These are phyloP conservation scores for Penicillium odoratum DNA, from an alignment of 495 filamentous ascomycete genomes.

Conservation along the genomic window DNA sequence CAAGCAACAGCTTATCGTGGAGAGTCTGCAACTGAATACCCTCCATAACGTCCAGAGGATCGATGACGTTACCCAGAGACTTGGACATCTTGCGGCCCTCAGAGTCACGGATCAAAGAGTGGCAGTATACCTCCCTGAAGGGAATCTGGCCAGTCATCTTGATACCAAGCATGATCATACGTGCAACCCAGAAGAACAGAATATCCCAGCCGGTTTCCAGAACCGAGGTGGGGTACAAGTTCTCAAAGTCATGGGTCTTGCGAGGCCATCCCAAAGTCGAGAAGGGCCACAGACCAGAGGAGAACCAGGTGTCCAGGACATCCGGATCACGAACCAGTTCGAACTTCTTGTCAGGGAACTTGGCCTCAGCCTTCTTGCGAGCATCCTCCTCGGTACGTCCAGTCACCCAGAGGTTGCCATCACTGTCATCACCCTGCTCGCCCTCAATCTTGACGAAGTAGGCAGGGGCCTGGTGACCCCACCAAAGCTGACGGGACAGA, in stretches of 20 bases:
- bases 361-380: conserved; percentile 60
- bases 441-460: conserved; percentile 72
- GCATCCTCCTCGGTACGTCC: conserved; percentile 67
- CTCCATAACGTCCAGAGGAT: conserved; percentile 77
- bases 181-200: conserved; percentile 80
- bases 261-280: conserved; percentile 80
- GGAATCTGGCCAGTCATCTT: conserved; percentile 77
- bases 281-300: conserved; percentile 79
- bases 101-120: conserved; percentile 71
- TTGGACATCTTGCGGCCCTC: conserved; percentile 86
- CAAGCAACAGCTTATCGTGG: conserved; percentile 65
- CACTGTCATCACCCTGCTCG: conserved; percentile 50
- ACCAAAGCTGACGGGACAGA: conserved; percentile 80
- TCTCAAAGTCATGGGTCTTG: conserved; percentile 62
- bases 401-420: conserved; percentile 66
- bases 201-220: conserved; percentile 88
- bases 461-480: conserved; percentile 77
- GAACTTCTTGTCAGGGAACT: conserved; percentile 70
- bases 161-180: conserved; percentile 80
- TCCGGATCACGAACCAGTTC: conserved; percentile 66
- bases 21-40: conserved; percentile 67
- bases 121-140: conserved; percentile 79
- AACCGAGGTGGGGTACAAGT: conserved; percentile 71
- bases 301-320: conserved; percentile 84
- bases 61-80: conserved; percentile 80